A percentile compares a stretch with the other conserved stretches of the same genome.
phyloP scores from a whole-genome alignment of 116 monocot genomes.

The Trichopus zeylanicus region DNA sequence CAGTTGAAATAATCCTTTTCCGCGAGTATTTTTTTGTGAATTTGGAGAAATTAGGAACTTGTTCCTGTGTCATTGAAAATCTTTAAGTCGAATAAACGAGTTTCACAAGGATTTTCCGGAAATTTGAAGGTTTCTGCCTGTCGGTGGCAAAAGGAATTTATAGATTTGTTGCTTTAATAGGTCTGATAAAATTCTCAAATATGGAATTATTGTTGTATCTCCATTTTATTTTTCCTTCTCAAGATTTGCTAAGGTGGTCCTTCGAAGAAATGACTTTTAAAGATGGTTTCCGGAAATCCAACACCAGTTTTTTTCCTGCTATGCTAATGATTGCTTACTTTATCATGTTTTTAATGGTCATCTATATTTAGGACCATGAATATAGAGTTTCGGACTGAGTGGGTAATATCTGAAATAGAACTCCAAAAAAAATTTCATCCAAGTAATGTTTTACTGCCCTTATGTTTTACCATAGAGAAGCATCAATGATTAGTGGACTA shows the following conservation, averaged over 20 bases:
- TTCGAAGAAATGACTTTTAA: neutral
- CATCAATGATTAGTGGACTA: no score
- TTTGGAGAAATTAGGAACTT: neutral
- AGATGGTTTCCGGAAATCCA: neutral
- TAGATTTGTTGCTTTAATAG: neutral
- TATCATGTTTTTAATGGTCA: neutral
- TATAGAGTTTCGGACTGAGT: neutral
- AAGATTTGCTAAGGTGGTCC: neutral
- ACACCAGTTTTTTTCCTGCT: neutral
- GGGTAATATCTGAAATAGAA: neutral
- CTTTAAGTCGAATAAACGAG: neutral
- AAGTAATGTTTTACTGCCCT: neutral
- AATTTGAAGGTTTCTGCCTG: neutral
- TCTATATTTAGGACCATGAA: neutral
- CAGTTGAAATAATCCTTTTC: neutral
- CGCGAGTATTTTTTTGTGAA: neutral
- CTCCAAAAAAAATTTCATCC: neutral
- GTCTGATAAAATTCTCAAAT: neutral
- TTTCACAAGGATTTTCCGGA: neutral
- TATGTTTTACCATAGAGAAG: neutral
- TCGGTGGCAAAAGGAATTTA: no score
- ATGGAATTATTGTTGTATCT: neutral
- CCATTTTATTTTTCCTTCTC: neutral
- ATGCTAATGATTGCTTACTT: neutral
- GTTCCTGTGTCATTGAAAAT: neutral